Evolutionary conservation across 306 rosid species (phyloP), one percentile per base, ranked within the genome.

Genomic region (Quercus gilva): DNA sequence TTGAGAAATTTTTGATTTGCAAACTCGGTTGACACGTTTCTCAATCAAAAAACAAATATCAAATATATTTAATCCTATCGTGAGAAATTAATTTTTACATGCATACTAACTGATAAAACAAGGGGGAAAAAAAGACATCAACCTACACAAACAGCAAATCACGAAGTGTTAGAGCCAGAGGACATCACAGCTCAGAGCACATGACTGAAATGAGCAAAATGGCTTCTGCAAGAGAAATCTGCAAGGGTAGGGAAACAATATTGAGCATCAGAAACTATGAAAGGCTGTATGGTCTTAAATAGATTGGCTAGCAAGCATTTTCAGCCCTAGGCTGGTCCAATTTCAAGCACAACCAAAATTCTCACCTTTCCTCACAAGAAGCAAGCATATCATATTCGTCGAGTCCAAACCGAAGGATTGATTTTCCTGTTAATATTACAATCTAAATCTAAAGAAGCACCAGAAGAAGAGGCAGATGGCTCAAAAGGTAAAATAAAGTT

Each of bases 201-300:
- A 86, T 65, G 73, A 78, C 71, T 82, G 70, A 78, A 89, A 83
- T 84, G 84, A 80, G 81, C 89, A 87, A 85, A 87, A 87, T 85
- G 82, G 88, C 87, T 82, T 89, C 91, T 58, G 90, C 89, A 89
- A 88, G 84, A 80, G 78, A 86, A 85, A 92, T 88, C 96, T 92
- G 91, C 91, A 90, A 83, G 78, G 86, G 85, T 89, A 88, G 80
- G 92, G 89, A 78, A 84, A 86, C 88, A 89, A 83, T 76, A 76
- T 84, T 80, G 84, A 79, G 78, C 71, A 88, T 89, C 91, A 89
- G 90, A 92, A 78, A 84, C 55, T 73, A 80, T 58, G 87, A 87
- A 75, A 59, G 84, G 86, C 25, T 28, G 69, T 29, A 56, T 59
- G 87, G 81, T 55, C 79, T 76, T 78, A 71, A 55, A 83, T 80